Evolutionary conservation across 164 flowering plant species (phyloP).

Genomic region (Chloranthus sessilifolius): DNA sequence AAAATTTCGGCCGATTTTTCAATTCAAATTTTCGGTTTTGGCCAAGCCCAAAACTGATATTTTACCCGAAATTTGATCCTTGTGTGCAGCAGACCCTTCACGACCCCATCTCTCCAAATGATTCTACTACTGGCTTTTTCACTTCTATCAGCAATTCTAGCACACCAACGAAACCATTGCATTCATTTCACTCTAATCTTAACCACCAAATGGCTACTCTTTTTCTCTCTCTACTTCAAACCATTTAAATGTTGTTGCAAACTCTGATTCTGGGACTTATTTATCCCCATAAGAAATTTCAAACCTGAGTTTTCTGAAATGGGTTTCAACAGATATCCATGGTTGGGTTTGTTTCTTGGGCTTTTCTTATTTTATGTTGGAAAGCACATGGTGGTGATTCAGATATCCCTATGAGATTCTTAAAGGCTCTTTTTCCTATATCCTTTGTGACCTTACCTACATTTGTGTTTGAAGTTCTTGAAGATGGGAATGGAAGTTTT

Average conservation of each 20-base stretch:
- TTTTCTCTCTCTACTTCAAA: constrained; percentile 6
- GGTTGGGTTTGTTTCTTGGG: constrained; percentile 42
- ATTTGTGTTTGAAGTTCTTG: constrained; percentile 60
- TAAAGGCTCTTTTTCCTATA: constrained; percentile 45
- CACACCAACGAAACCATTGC: too few relatives aligned
- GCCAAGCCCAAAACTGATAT: too few relatives aligned
- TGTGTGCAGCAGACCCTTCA: constrained; percentile 31
- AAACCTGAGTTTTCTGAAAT: constrained; percentile 21
- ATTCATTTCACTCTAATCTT: too few relatives aligned
- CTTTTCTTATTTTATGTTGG: constrained; percentile 28
- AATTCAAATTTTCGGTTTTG: too few relatives aligned
- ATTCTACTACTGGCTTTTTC: too few relatives aligned
- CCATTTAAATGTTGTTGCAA: constrained; percentile 9
- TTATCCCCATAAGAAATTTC: constrained; percentile 5
- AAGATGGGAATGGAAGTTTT: constrained; percentile 23
- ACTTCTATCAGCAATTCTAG: too few relatives aligned
- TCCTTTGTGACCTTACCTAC: constrained; percentile 42
- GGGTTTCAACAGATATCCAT: constrained; percentile 31
- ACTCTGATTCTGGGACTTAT: constrained; percentile 9
- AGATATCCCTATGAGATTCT: constrained; percentile 45
- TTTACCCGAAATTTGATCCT: too few relatives aligned
- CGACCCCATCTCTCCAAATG: too few relatives aligned
- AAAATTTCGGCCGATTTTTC: too few relatives aligned
- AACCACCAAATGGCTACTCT: constrained; percentile 13
- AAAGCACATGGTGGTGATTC: constrained; percentile 29